A percentile compares a stretch with the other conserved stretches of the same genome.
Conservation (phyloP, 208 protist species). For the Trichomonas vaginalis region DNA sequence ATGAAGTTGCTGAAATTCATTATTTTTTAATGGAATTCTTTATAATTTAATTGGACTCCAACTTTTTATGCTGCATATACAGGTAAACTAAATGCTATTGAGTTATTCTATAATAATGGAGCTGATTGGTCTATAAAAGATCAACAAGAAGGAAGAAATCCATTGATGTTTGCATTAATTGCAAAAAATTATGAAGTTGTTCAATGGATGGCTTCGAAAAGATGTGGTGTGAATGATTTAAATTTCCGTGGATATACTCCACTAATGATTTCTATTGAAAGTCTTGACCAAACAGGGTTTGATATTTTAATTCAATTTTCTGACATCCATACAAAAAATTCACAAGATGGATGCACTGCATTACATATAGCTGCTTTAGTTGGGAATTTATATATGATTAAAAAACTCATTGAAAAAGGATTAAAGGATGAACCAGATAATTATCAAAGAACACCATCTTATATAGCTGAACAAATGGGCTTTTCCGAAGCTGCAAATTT, state of each 20-base stretch:
- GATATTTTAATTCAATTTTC: not conserved
- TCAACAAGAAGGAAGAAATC: not conserved
- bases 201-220: not conserved
- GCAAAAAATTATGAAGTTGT: not conserved
- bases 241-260: not conserved
- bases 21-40: not conserved
- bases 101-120: not conserved
- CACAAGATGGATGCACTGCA: not conserved
- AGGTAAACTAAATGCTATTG: not conserved
- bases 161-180: not conserved
- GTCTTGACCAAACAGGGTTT: not conserved
- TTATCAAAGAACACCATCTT: not conserved
- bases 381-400: not conserved
- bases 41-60: not conserved
- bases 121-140: not conserved
- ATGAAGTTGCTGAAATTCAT: not conserved
- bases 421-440: not conserved
- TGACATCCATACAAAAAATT: not conserved
- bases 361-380: not conserved
- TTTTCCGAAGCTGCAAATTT: not conserved
- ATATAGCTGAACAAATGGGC: not conserved
- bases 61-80: not conserved
- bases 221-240: not conserved
- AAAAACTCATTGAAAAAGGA: not conserved
- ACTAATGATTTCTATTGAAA: not conserved